Percentiles rank a stretch among this genome's conserved stretches.
phyloP scores from a whole-genome alignment of 2,329 filamentous ascomycete genomes.

The Botrytis fragariae region DNA sequence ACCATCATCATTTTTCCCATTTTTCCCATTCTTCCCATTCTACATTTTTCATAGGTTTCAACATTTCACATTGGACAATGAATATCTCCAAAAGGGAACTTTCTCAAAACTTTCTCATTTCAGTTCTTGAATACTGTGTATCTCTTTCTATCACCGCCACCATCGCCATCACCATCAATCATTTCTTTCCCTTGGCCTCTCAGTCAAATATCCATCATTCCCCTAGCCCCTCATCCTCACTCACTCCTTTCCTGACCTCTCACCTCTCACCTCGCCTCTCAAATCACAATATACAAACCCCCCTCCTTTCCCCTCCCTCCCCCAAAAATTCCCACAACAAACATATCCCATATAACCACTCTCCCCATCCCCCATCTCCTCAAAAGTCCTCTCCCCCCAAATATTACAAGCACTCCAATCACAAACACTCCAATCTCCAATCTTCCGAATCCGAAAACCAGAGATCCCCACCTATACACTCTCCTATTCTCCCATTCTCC shows the following conservation, averaged over 20 bases:
- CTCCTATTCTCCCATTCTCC: not conserved
- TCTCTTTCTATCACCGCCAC: not conserved
- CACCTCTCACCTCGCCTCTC: too few relatives aligned
- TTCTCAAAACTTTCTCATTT: not conserved
- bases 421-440: not conserved
- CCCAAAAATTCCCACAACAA: not conserved
- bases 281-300: too few relatives aligned
- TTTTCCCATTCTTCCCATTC: too few relatives aligned
- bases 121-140: not conserved
- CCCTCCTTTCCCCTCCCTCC: too few relatives aligned
- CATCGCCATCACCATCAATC: not conserved
- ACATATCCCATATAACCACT: not conserved
- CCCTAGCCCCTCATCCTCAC: too few relatives aligned
- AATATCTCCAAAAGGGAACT: too few relatives aligned
- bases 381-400: not conserved
- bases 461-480: not conserved
- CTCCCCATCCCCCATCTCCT: too few relatives aligned
- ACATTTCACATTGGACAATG: not conserved
- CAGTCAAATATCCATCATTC: too few relatives aligned
- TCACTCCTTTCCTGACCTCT: too few relatives aligned
- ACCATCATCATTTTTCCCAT: too few relatives aligned
- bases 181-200: not conserved
- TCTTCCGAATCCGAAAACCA: not conserved
- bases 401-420: not conserved
- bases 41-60: not conserved